These are phyloP conservation scores for Phlyctochytrium planicorne DNA, from an alignment of 192 early-diverging fungal species.

Conservation along the genomic window DNA sequence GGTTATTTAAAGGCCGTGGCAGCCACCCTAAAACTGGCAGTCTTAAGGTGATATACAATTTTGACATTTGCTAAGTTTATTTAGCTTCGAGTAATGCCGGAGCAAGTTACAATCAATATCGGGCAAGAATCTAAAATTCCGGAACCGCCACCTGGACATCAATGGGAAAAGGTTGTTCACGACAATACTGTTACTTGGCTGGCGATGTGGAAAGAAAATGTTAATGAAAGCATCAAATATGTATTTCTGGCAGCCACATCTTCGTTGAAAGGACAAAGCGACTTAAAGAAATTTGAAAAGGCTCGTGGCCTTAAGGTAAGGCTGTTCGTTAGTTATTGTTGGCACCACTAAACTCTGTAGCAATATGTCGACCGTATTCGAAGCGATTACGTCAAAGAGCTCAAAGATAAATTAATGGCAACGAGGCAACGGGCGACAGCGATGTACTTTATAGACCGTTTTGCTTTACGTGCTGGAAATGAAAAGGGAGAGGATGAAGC, in stretches of 20 bases:
- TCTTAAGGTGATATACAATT: constrained; percentile 65
- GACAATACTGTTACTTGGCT: constrained; percentile 95
- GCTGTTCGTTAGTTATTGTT: constrained; percentile 1
- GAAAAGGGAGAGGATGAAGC: constrained; percentile 98
- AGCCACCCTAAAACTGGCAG: constrained; percentile 92
- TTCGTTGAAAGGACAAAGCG: constrained; percentile 94
- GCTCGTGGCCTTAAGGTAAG: constrained; percentile 78
- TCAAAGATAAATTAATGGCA: constrained; percentile 78
- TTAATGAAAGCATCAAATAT: constrained; percentile 91
- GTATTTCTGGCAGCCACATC: constrained; percentile 91
- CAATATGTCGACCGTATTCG: constrained; percentile 76
- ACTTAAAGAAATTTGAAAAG: constrained; percentile 95
- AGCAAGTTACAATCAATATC: constrained; percentile 93
- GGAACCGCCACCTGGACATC: constrained; percentile 81
- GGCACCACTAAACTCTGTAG: no score
- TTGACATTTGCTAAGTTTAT: background rate
- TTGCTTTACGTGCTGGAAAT: constrained; percentile 95
- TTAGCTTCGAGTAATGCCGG: constrained; percentile 80
- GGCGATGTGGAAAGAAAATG: constrained; percentile 98
- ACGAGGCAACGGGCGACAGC: constrained; percentile 89
- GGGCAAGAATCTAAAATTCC: constrained; percentile 76
- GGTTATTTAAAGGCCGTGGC: constrained; percentile 95
- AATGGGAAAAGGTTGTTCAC: constrained; percentile 83
- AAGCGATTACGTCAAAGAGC: constrained; percentile 69
- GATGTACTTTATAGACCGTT: constrained; percentile 92